These are phyloP conservation scores for Microsporum canis DNA, from an alignment of 2,329 filamentous ascomycete species.

Conservation along the genomic window DNA sequence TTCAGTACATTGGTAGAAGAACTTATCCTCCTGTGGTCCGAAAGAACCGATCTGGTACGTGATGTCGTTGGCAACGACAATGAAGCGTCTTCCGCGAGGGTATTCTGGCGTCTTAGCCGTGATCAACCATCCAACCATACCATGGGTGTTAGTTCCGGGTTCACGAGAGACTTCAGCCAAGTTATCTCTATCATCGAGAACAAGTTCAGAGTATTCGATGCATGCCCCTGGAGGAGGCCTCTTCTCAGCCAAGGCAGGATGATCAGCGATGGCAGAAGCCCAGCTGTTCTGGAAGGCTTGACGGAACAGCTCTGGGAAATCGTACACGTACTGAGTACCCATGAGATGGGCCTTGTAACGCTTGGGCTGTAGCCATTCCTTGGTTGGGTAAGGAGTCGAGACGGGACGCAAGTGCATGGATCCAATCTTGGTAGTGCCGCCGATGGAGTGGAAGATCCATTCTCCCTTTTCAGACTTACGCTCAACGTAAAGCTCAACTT, in stretches of 20 bases:
- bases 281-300: constrained; percentile 96
- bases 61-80: constrained; percentile 98
- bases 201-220: constrained; percentile 85
- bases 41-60: constrained; percentile 99
- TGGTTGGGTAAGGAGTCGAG: constrained; percentile 86
- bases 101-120: constrained; percentile 94
- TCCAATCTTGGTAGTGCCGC: constrained; percentile 87
- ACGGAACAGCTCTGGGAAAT: constrained; percentile 98
- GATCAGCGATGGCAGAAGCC: constrained; percentile 61
- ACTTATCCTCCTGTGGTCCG: constrained; percentile 89
- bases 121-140: constrained; percentile 98
- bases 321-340: constrained; percentile 98
- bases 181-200: constrained; percentile 87
- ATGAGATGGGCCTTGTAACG: constrained; percentile 98
- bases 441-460: constrained; percentile 97
- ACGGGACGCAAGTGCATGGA: constrained; percentile 89
- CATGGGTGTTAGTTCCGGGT: constrained; percentile 86
- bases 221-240: constrained; percentile 80
- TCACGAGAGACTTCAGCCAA: constrained; percentile 88
- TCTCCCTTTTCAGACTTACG: constrained; percentile 96
- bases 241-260: constrained; percentile 63
- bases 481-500: constrained; percentile 96
- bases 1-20: constrained; percentile 99
- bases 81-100: constrained; percentile 78
- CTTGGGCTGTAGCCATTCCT: constrained; percentile 98